phyloP scores from a whole-genome alignment of 2,329 filamentous ascomycete genomes.

The Aureobasidium subglaciale region DNA sequence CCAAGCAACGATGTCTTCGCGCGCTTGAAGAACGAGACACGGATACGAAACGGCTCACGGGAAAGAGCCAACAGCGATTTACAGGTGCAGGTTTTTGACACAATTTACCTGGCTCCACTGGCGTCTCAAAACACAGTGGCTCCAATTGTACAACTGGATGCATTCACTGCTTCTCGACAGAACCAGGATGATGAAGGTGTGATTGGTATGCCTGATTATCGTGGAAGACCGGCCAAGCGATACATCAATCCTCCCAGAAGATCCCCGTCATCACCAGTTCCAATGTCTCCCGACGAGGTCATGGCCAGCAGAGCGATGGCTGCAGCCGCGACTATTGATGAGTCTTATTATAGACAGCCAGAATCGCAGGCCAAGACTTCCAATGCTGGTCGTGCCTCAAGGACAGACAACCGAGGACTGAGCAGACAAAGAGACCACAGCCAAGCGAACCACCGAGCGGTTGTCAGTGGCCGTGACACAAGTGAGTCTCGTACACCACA shows the following conservation, averaged over 20 bases:
- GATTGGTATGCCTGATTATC: conserved; percentile 57
- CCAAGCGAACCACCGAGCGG: not conserved
- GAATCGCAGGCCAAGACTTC: not conserved
- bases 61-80: conserved; percentile 73
- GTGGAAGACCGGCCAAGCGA: conserved; percentile 58
- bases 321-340: conserved; percentile 23
- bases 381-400: not conserved
- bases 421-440: not conserved
- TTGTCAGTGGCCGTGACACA: not conserved
- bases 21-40: conserved; percentile 52
- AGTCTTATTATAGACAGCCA: conserved; percentile 37
- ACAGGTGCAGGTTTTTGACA: conserved; percentile 39
- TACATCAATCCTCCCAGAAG: conserved; percentile 71
- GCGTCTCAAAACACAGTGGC: conserved; percentile 17
- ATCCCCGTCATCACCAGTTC: conserved; percentile 84
- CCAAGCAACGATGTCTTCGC: conserved; percentile 59
- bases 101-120: conserved; percentile 27
- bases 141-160: not conserved
- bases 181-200: conserved; percentile 16
- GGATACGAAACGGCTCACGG: conserved; percentile 62
- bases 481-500: not conserved
- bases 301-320: conserved; percentile 16
- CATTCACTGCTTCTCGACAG: conserved; percentile 17
- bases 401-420: conserved; percentile 19
- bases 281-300: conserved; percentile 85